These are phyloP conservation scores for Magnaporthiopsis poae DNA, from an alignment of 2,329 filamentous ascomycete genomes.

Conservation along the genomic window DNA sequence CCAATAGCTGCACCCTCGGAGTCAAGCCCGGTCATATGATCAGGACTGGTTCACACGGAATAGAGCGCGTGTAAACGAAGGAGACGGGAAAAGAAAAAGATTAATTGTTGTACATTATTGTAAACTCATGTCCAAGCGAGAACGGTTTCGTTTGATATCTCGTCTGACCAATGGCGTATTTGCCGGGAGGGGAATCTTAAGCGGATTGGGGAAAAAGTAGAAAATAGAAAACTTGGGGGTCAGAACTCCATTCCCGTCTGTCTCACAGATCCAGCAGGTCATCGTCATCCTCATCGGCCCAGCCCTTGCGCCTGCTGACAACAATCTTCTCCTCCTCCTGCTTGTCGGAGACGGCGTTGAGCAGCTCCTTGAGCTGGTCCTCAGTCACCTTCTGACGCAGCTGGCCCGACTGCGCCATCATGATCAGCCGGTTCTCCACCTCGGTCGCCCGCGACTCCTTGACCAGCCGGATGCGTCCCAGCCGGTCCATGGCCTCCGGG, in stretches of 20 bases:
- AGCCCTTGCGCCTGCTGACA: constrained; percentile 70
- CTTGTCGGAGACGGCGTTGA: constrained; percentile 74
- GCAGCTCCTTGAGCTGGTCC: constrained; percentile 81
- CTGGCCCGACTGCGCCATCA: constrained; percentile 80
- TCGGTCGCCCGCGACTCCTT: constrained; percentile 84
- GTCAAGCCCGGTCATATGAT: neutral
- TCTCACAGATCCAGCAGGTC: constrained; percentile 52
- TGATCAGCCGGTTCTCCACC: constrained; percentile 86
- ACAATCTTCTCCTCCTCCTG: constrained; percentile 77
- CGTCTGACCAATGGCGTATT: neutral
- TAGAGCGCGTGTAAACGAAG: neutral
- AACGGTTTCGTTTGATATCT: neutral
- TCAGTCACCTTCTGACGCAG: constrained; percentile 81
- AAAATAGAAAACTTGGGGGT: neutral
- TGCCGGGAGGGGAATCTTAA: neutral
- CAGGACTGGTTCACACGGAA: too few species aligned
- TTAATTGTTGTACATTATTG: neutral
- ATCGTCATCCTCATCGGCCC: constrained; percentile 78
- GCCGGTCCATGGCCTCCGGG: constrained; percentile 82
- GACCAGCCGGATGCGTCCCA: constrained; percentile 88
- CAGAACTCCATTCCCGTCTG: neutral
- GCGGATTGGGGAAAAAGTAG: neutral
- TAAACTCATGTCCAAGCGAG: neutral
- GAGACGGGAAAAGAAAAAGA: neutral
- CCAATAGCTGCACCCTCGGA: neutral